Evolutionary conservation across 2,329 filamentous ascomycete genomes (phyloP).

Genomic region (Colletotrichum paranaense): DNA sequence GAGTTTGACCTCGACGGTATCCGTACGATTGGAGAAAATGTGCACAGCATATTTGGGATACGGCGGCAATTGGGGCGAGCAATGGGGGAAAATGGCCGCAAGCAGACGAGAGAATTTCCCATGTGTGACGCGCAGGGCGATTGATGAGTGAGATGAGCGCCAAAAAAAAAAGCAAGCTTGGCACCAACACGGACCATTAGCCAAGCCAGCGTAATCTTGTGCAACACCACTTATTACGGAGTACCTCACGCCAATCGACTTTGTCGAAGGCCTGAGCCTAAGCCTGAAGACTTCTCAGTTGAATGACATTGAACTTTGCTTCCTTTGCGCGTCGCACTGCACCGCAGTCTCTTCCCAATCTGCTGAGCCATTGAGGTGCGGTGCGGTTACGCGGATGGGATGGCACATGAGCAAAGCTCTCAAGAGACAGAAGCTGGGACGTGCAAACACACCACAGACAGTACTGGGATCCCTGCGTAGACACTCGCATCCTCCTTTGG

Average conservation of each 20-base stretch:
- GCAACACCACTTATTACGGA: neutral
- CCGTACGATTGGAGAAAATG: neutral
- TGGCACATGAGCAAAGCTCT: constrained; percentile 32
- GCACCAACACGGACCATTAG: constrained; percentile 6
- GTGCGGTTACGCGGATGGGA: constrained; percentile 22
- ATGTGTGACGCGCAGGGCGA: neutral
- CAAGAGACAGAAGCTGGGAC: neutral
- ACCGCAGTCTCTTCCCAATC: neutral
- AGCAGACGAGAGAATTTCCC: neutral
- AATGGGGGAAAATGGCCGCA: neutral
- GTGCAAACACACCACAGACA: constrained; percentile 21
- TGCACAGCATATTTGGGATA: neutral
- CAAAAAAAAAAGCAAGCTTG: neutral
- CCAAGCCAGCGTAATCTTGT: neutral
- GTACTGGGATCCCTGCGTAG: constrained; percentile 10
- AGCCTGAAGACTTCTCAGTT: neutral
- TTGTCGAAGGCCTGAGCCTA: neutral
- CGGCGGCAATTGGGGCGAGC: constrained; percentile 10
- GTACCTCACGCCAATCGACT: neutral
- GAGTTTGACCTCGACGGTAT: neutral
- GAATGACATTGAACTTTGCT: neutral
- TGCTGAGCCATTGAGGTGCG: neutral
- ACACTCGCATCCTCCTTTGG: neutral
- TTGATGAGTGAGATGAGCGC: neutral
- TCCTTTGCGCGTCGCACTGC: neutral